Base-by-base conservation (phyloP, 78 protist genomes). In the Protostelium mycophagum region DNA sequence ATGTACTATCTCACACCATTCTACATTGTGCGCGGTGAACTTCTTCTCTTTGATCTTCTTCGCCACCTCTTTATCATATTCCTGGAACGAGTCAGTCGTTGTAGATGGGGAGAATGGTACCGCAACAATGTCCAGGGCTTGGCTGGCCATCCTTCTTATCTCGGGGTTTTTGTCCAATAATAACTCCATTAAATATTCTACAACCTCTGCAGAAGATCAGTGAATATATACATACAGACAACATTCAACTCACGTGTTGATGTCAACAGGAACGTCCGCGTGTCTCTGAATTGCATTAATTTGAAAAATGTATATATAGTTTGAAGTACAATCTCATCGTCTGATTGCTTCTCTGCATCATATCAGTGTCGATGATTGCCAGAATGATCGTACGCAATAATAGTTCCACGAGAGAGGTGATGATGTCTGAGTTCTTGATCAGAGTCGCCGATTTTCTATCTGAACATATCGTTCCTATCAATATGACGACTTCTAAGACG, bases 251-350 rank as follows among this genome's bases (percentile, higher is more conserved):
- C 0, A 84, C 35, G 85, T 73, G 83, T n/a, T 9, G 37, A 28
- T 29, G 35, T 1, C 36, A 88, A 63, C 29, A 88, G 83, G 35
- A 0, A 0, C 35, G 37, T 36, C 35, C 91, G 39, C 38, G 87
- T 25, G n/a, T 29, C 84, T 29, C 9, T 29, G 51, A 10, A 36
- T 63, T 5, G 25, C 85, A 10, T 34, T 83, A 88, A 83, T 31
- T 38, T 38, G 83, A 28, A 36, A 83, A 83, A 88, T 34, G 87
- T 63, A 31, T 31, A 84, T 28, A 88, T 51, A 0, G 34, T 0
- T 35, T 84, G 86, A n/a, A 88, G n/a, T 34, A 88, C 91, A 28
- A 88, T 34, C 87, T 88, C 91, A 86, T 88, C 87, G 87, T 88
- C 91, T 34, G 73, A 36, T 86, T 88, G 86, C 38, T 36, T 0